Conservation (phyloP, 169 alveolate species). For the Plasmodium ovale region DNA sequence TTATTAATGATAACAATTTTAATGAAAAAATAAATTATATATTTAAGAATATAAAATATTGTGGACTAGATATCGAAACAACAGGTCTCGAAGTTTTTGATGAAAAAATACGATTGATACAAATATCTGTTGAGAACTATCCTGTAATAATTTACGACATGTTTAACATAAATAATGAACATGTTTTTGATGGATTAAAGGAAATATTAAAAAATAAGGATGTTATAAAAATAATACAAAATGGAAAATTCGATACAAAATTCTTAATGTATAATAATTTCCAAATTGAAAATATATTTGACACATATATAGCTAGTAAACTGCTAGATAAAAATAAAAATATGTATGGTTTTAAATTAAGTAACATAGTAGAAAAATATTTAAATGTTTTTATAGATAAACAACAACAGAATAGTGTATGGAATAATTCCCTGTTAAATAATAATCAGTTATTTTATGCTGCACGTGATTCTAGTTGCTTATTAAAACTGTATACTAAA, state of each 20-base stretch:
- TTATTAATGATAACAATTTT: constrained; percentile 72
- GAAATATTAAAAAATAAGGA: constrained; percentile 71
- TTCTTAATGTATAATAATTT: constrained; percentile 79
- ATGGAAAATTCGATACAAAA: constrained; percentile 89
- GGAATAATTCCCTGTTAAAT: constrained; percentile 82
- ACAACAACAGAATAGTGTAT: constrained; percentile 88
- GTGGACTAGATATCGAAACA: constrained; percentile 88
- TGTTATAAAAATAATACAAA: constrained; percentile 85
- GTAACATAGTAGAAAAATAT: constrained; percentile 85
- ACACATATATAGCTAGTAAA: constrained; percentile 87
- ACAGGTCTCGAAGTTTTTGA: constrained; percentile 87
- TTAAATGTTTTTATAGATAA: constrained; percentile 85
- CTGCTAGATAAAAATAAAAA: constrained; percentile 84
- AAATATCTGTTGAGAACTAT: constrained; percentile 83
- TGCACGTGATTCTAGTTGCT: constrained; percentile 88
- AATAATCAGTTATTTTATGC: constrained; percentile 89
- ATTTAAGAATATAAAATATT: constrained; percentile 76
- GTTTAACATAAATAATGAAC: constrained; percentile 76
- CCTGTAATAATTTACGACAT: constrained; percentile 83
- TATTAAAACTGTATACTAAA: constrained; percentile 85
- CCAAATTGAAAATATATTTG: constrained; percentile 82
- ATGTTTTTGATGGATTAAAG: constrained; percentile 76
- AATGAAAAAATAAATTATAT: constrained; percentile 76
- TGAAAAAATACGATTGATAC: constrained; percentile 81
- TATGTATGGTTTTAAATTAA: constrained; percentile 83